A percentile compares a stretch with the other conserved stretches of the same genome.
Conservation (phyloP, 805 yeast species). For the Metschnikowia gruessii region DNA sequence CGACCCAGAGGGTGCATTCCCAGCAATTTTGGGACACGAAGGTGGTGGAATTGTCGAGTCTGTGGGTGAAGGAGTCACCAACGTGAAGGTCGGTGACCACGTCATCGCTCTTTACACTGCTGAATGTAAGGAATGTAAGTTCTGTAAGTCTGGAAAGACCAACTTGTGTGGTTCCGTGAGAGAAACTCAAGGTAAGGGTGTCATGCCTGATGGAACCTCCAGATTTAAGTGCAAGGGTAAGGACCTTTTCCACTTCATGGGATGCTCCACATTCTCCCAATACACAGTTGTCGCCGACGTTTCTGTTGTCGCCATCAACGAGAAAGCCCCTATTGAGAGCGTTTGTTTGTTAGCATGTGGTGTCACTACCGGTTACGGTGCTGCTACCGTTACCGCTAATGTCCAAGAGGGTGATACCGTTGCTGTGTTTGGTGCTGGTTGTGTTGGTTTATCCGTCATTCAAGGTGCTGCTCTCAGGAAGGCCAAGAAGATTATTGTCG, state of each 20-base stretch:
- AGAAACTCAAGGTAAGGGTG: slow-evolving; percentile 97
- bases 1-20: slow-evolving; percentile 97
- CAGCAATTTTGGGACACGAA: slow-evolving; percentile 92
- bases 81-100: slow-evolving; percentile 88
- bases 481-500: slow-evolving; percentile 77
- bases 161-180: slow-evolving; percentile 94
- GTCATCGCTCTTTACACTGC: slow-evolving; percentile 96
- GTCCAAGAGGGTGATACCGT: slow-evolving; percentile 89
- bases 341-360: slow-evolving; percentile 97
- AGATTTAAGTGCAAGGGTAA: slow-evolving; percentile 88
- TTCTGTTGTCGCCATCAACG: slow-evolving; percentile 88
- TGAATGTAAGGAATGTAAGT: slow-evolving; percentile 92
- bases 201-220: slow-evolving; percentile 97
- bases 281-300: slow-evolving; percentile 98
- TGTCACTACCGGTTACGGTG: slow-evolving; percentile 97
- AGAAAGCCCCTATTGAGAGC: slow-evolving; percentile 77
- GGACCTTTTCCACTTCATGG: slow-evolving; percentile 90
- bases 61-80: slow-evolving; percentile 90
- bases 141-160: slow-evolving; percentile 93
- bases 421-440: slow-evolving; percentile 97
- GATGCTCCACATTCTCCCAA: slow-evolving; percentile 94
- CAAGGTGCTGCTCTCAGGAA: slow-evolving; percentile 88
- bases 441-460: slow-evolving; percentile 93
- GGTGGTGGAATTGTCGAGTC: slow-evolving; percentile 97
- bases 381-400: slow-evolving; percentile 90